Evolutionary conservation across 2,329 filamentous ascomycete species (phyloP), one percentile per base, ranked within the genome.

Genomic region (Calonectria pteridis): DNA sequence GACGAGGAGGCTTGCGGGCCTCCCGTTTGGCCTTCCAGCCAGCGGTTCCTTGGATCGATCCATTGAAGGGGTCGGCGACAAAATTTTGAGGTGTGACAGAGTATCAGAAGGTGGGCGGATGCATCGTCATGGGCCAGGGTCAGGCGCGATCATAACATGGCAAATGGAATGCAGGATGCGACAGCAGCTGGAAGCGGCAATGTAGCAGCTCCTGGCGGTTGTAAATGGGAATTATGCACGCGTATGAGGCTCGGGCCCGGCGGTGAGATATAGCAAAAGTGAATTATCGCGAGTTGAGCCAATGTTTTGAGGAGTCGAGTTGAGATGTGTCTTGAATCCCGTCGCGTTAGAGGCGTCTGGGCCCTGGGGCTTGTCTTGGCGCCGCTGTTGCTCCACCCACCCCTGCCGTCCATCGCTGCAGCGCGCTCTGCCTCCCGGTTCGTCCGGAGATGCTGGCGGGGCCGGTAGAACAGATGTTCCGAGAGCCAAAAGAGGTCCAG

Each of bases 1-100:
- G 10, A 83, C 76, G 13, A 87, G 81, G 43, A 81, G 77, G 20
- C 78, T 80, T 43, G 76, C 49, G 18, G 78, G 74, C 51, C 77
- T 73, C 35, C 70, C 75, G 58, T 66, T 75, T 33, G 71, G 73
- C 53, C 80, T 77, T 46, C 67, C 72, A 51, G 70, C 73, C 59
- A 80, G 71, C 64, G 77, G 71, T 26, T 81, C 75, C 6, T 65
- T 76, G 65, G 81, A 75, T 75, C 77, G 78, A 51, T 82, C 80
- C 81, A 83, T 82, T 6, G 74, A 29, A 5, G 26, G 31, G 37
- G 46, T 65, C 40, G 65, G 70, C 69, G 68, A 68, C 62, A 51
- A 43, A 51, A 51, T 43, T 66, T 40, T 59, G 20, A 63, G 65
- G 35, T 66, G 70, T 73, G 71, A 71, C 71, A 66, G 62, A 59